Conservation (phyloP, 225 moss, liverwort and hornwort genomes). For the Pleurozium schreberi region DNA sequence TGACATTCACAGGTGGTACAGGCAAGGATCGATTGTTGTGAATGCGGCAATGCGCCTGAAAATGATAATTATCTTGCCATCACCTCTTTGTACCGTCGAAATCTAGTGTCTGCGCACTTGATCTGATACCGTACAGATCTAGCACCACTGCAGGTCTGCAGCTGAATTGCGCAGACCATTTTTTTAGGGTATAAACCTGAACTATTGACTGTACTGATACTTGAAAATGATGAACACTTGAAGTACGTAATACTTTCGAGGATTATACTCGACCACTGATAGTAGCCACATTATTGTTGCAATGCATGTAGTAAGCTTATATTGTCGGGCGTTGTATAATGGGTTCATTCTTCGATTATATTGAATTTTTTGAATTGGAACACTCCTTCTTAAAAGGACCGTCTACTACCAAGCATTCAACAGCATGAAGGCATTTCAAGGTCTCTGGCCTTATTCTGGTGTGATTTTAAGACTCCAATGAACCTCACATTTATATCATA, state of each 20-base stretch:
- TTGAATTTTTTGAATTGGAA: not conserved
- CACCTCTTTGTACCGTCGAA: not conserved
- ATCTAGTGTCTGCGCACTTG: not conserved
- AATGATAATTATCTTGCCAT: not conserved
- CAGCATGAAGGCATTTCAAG: not conserved
- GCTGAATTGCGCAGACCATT: not conserved
- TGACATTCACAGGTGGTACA: not conserved
- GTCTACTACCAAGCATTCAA: not conserved
- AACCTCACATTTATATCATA: not conserved
- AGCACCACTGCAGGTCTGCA: not conserved
- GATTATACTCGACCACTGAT: not conserved
- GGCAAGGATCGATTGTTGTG: not conserved
- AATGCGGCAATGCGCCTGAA: not conserved
- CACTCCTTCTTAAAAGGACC: not conserved
- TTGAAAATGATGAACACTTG: not conserved
- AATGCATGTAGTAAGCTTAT: not conserved
- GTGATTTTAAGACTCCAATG: not conserved
- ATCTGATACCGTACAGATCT: not conserved
- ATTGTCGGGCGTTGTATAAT: not conserved
- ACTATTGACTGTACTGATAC: not conserved
- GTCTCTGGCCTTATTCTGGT: not conserved
- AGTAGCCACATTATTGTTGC: not conserved
- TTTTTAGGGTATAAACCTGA: not conserved
- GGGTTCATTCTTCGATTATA: not conserved
- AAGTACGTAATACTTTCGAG: not conserved